Percentiles rank a stretch among this genome's conserved stretches.
phyloP scores from a whole-genome alignment of 106 monocot species.

The Dendrobium officinale region DNA sequence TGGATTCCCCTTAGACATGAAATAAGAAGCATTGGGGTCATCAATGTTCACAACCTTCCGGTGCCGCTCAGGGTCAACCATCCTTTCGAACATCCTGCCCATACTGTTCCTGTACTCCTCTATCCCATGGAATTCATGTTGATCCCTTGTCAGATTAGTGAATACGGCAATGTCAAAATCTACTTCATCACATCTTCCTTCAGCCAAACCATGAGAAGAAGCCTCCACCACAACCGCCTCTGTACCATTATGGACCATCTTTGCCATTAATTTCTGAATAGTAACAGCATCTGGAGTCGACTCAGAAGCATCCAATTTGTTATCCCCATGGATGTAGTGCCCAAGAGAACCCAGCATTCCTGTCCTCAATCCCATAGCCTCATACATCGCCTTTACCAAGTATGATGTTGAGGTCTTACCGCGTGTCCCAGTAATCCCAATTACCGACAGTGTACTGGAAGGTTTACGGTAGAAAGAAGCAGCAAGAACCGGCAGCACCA shows the following conservation, averaged over 20 bases:
- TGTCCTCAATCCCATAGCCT: constrained; percentile 72
- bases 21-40: constrained; percentile 69
- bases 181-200: constrained; percentile 55
- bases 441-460: constrained; percentile 62
- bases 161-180: constrained; percentile 94
- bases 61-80: constrained; percentile 82
- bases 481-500: constrained; percentile 55
- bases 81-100: constrained; percentile 67
- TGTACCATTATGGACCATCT: constrained; percentile 68
- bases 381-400: constrained; percentile 80
- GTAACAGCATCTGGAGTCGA: constrained; percentile 41
- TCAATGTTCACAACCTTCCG: constrained; percentile 89
- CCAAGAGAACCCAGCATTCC: constrained; percentile 73
- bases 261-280: constrained; percentile 54
- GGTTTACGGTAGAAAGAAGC: constrained; percentile 67
- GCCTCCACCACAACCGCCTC: constrained; percentile 59
- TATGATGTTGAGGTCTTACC: constrained; percentile 65
- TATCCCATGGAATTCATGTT: constrained; percentile 39
- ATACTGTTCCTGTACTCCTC: constrained; percentile 61
- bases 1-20: constrained; percentile 57
- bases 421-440: constrained; percentile 68
- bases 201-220: constrained; percentile 38
- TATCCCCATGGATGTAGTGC: constrained; percentile 55
- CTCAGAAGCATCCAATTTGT: constrained; percentile 49
- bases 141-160: constrained; percentile 61